These are phyloP conservation scores for Ogataea trehalophila DNA, from an alignment of 805 yeast species.

Conservation along the genomic window DNA sequence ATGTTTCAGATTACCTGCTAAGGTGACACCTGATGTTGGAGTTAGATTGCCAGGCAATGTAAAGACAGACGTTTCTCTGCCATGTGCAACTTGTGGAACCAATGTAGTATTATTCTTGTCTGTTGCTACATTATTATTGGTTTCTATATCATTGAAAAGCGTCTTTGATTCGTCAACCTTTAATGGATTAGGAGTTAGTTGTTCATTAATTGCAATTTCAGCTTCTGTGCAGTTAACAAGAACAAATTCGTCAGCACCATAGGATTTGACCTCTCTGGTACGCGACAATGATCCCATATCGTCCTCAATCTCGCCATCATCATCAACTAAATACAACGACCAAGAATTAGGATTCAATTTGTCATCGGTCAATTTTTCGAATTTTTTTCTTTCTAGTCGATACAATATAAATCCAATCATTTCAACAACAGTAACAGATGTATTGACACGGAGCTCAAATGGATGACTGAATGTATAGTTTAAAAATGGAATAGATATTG, in stretches of 20 bases:
- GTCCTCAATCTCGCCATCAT: constrained; percentile 90
- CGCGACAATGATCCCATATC: constrained; percentile 86
- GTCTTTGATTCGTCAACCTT: constrained; percentile 6
- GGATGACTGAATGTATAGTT: constrained; percentile 6
- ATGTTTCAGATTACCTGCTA: constrained; percentile 7
- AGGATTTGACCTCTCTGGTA: constrained; percentile 56
- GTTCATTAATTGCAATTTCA: constrained; percentile 44
- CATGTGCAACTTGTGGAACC: neutral
- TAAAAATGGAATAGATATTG: constrained; percentile 19
- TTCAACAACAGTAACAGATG: constrained; percentile 43
- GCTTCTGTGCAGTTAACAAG: constrained; percentile 54
- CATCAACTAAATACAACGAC: constrained; percentile 81
- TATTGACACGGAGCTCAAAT: constrained; percentile 24
- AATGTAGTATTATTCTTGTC: neutral
- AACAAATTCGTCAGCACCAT: constrained; percentile 80
- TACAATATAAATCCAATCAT: constrained; percentile 51
- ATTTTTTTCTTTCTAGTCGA: constrained; percentile 20
- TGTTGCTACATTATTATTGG: neutral
- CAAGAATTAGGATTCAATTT: constrained; percentile 60
- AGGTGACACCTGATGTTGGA: constrained; percentile 19
- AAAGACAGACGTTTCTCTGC: constrained; percentile 7
- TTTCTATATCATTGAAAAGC: neutral
- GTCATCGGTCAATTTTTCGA: constrained; percentile 3
- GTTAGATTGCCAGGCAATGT: constrained; percentile 19
- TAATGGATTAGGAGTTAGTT: constrained; percentile 45